Evolutionary conservation across 805 yeast species (phyloP).

Genomic region (Lipomyces kockii): DNA sequence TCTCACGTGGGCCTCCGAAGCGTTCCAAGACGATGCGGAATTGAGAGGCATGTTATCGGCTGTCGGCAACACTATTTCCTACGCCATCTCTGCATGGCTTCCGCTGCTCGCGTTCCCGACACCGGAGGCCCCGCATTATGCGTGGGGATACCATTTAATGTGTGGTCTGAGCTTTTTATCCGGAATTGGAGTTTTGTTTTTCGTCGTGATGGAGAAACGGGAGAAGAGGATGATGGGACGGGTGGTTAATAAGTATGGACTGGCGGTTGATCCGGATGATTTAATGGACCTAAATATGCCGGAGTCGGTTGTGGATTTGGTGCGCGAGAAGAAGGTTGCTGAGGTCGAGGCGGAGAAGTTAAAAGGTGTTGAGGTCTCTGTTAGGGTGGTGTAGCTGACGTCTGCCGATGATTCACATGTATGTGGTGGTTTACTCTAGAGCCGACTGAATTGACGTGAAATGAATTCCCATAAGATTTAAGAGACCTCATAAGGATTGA

Average conservation of each 20-base stretch:
- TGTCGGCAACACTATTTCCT: constrained; percentile 13
- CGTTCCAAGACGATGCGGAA: constrained; percentile 24
- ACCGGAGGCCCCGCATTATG: constrained; percentile 17
- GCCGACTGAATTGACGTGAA: background rate
- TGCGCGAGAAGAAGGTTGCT: background rate
- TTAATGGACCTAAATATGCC: background rate
- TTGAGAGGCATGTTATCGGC: constrained; percentile 18
- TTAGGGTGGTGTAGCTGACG: background rate
- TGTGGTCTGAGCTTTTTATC: constrained; percentile 13
- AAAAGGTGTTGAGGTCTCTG: background rate
- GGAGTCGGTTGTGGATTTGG: background rate
- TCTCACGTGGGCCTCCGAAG: constrained; percentile 19
- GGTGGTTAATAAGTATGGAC: constrained; percentile 15
- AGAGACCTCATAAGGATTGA: background rate
- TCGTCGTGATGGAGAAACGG: constrained; percentile 15
- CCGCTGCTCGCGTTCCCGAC: constrained; percentile 21
- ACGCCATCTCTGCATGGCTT: constrained; percentile 10
- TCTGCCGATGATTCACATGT: background rate
- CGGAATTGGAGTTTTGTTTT: constrained; percentile 17
- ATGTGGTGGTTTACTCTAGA: background rate
- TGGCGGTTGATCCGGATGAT: constrained; percentile 19
- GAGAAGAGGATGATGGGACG: constrained; percentile 8
- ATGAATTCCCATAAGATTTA: background rate
- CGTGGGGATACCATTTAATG: constrained; percentile 14
- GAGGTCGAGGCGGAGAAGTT: constrained; percentile 1